phyloP scores from a whole-genome alignment of 768 basidiomycete species.

The Suillus occidentalis region DNA sequence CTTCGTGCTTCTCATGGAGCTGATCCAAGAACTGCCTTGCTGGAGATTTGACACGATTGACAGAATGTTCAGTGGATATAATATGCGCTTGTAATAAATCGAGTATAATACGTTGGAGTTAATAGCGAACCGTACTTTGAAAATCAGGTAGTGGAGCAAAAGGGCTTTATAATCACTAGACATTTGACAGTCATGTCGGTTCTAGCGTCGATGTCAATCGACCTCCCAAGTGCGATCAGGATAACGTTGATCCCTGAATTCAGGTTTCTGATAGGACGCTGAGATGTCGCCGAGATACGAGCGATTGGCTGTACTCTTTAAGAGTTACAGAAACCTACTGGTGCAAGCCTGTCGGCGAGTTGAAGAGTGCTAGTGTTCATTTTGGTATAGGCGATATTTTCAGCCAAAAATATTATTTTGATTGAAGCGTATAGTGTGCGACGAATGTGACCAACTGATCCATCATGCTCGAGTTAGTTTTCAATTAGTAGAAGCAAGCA shows the following conservation, averaged over 20 bases:
- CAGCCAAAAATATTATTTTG: background rate
- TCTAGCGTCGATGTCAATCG: background rate
- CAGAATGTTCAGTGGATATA: conserved; percentile 4
- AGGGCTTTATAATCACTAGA: background rate
- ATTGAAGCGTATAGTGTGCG: background rate
- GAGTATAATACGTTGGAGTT: background rate
- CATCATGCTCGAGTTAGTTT: background rate
- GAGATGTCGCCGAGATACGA: background rate
- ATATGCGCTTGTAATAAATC: background rate
- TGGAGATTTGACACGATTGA: conserved; percentile 24
- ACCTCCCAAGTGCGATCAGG: background rate
- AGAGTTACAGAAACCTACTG: background rate
- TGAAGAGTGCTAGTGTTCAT: background rate
- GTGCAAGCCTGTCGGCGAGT: background rate
- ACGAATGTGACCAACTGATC: background rate
- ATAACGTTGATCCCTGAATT: background rate
- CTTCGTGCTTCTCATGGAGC: conserved; percentile 40
- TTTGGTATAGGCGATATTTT: background rate
- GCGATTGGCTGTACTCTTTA: background rate
- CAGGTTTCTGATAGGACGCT: background rate
- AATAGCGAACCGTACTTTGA: background rate
- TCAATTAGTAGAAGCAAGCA: background rate
- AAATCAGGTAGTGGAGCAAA: background rate
- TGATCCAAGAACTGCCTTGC: conserved; percentile 39
- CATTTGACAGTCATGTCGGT: background rate